Evolutionary conservation across 345 rosid species (phyloP).

Genomic region (Pistacia integerrima): DNA sequence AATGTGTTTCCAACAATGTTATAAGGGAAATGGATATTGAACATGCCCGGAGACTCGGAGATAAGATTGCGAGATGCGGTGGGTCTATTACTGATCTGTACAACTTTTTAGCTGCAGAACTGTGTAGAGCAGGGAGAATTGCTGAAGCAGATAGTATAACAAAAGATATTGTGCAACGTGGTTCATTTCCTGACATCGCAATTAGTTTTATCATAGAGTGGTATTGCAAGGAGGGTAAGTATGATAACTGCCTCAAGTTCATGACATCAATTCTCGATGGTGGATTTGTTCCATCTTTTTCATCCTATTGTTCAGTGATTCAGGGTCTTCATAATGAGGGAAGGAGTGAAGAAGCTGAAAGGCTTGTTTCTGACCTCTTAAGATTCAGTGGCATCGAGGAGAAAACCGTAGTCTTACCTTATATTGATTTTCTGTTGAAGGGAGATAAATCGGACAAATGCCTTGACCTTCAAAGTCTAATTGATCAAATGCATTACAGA

Average conservation of each 20-base stretch:
- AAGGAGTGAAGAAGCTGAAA: slow-evolving; percentile 30
- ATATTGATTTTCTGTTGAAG: slow-evolving; percentile 40
- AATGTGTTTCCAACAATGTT: slow-evolving; percentile 15
- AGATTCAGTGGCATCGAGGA: slow-evolving; percentile 35
- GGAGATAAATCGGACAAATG: slow-evolving; percentile 31
- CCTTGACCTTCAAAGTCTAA: slow-evolving; percentile 26
- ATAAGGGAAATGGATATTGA: slow-evolving; percentile 35
- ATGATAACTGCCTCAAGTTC: slow-evolving; percentile 32
- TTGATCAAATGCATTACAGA: slow-evolving; percentile 25
- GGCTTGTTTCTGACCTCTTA: slow-evolving; percentile 40
- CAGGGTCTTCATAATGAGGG: slow-evolving; percentile 39
- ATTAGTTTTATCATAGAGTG: slow-evolving; percentile 35
- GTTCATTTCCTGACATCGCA: slow-evolving; percentile 39
- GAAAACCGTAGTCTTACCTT: slow-evolving; percentile 24
- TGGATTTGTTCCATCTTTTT: slow-evolving; percentile 45
- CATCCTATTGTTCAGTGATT: slow-evolving; percentile 40
- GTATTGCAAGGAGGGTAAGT: slow-evolving; percentile 34
- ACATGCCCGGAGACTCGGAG: slow-evolving; percentile 28
- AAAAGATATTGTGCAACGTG: slow-evolving; percentile 22
- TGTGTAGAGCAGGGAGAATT: slow-evolving; percentile 42
- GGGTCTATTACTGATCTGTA: slow-evolving; percentile 34
- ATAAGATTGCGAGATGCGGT: slow-evolving; percentile 32
- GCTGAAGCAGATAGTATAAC: slow-evolving; percentile 32
- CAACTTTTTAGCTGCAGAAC: slow-evolving; percentile 30
- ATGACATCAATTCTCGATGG: slow-evolving; percentile 28